phyloP scores from a whole-genome alignment of 192 early-diverging fungal species.

The Podila horticola region DNA sequence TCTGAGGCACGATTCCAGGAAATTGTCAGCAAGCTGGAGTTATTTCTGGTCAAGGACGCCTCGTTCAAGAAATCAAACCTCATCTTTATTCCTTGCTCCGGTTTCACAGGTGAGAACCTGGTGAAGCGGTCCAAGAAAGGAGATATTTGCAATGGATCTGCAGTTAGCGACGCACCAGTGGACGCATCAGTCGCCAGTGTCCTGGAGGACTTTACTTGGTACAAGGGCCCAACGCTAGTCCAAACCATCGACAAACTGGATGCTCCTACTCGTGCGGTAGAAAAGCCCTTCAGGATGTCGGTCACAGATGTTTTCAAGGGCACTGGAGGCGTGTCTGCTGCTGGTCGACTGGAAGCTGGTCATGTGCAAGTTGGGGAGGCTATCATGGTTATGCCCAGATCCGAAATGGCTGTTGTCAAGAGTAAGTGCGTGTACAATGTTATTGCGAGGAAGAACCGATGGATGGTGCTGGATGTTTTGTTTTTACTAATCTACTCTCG shows the following conservation, averaged over 20 bases:
- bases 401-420: constrained; percentile 79
- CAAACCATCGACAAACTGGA: constrained; percentile 81
- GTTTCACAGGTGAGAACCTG: constrained; percentile 92
- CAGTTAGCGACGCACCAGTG: constrained; percentile 23
- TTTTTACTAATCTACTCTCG: not conserved
- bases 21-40: constrained; percentile 71
- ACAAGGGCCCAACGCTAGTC: constrained; percentile 81
- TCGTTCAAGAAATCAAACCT: constrained; percentile 84
- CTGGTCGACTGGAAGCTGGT: constrained; percentile 89
- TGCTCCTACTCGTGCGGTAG: constrained; percentile 77
- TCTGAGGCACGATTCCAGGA: constrained; percentile 80
- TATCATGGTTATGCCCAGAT: constrained; percentile 84
- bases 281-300: constrained; percentile 86
- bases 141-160: constrained; percentile 43
- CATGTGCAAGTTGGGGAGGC: constrained; percentile 89
- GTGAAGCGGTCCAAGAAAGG: constrained; percentile 51
- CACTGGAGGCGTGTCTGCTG: constrained; percentile 83
- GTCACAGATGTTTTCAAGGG: constrained; percentile 94
- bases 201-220: constrained; percentile 69
- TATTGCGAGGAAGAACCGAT: not conserved
- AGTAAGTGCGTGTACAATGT: constrained; percentile 52
- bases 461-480: not conserved
- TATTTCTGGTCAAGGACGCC: constrained; percentile 77
- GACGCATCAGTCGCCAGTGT: constrained; percentile 11
- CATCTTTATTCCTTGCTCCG: constrained; percentile 90